Conservation (phyloP, 805 yeast genomes). For the Pichia rugopelliculosa region DNA sequence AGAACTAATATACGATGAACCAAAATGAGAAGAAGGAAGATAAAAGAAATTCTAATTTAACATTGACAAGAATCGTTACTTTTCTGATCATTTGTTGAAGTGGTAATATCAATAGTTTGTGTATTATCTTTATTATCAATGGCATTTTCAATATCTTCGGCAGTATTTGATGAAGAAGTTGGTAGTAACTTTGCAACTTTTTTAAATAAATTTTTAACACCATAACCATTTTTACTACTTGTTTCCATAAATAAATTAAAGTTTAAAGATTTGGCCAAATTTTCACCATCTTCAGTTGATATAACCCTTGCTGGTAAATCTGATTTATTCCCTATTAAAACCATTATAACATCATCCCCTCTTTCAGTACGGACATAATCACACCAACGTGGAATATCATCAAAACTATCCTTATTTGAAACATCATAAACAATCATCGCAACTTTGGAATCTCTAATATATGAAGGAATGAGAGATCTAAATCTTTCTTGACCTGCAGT, state of each 20-base stretch:
- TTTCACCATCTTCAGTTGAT: slow-evolving; percentile 76
- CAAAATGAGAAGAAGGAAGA: not conserved
- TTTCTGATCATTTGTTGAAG: slow-evolving; percentile 29
- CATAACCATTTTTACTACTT: slow-evolving; percentile 90
- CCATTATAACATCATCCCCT: slow-evolving; percentile 81
- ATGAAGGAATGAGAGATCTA: slow-evolving; percentile 89
- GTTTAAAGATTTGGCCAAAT: slow-evolving; percentile 59
- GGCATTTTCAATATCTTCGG: slow-evolving; percentile 17
- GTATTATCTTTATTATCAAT: slow-evolving; percentile 9
- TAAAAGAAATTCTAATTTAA: not conserved
- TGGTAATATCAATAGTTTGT: slow-evolving; percentile 39
- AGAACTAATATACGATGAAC: not conserved
- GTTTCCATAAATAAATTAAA: slow-evolving; percentile 86
- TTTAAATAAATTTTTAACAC: slow-evolving; percentile 83
- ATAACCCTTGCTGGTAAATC: slow-evolving; percentile 79
- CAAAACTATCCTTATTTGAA: slow-evolving; percentile 78
- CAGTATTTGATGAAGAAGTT: slow-evolving; percentile 39
- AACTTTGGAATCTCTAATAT: slow-evolving; percentile 93
- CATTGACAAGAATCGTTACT: not conserved
- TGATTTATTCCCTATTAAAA: slow-evolving; percentile 86
- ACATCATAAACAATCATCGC: slow-evolving; percentile 95
- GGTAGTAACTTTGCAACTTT: slow-evolving; percentile 88
- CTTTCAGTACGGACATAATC: slow-evolving; percentile 92
- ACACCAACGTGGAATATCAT: slow-evolving; percentile 82
- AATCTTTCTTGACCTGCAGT: slow-evolving; percentile 97